Evolutionary conservation across 2,329 filamentous ascomycete genomes (phyloP), one percentile per base, ranked within the genome.

Genomic region (Hypoxylon sp.): DNA sequence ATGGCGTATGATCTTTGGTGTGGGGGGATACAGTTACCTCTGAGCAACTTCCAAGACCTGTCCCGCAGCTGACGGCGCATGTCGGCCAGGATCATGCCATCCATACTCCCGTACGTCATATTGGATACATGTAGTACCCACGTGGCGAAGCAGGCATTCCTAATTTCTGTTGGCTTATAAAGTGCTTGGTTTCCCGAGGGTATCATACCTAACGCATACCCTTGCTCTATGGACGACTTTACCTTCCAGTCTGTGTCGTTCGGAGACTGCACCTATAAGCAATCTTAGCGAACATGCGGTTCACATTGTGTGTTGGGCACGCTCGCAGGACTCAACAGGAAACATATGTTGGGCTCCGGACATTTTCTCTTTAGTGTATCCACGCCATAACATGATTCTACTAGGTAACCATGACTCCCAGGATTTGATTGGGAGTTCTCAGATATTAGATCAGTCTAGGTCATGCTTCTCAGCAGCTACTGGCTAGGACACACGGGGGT

Each of bases 111-210:
- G 37, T 53, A 56, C 55, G 48, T 56, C 55, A 59, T 55, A 31
- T 41, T 30, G 19, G 27, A 44, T 45, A 21, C 45, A 25, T 34
- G 26, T 34, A 38, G 37, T 23, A 44, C 37, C 32, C 52, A 59
- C 48, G 56, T 59, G 56, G 56, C 52, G 29, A 41, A 34, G 52
- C 51, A 55, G 45, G 49, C 38, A 55, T 49, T 20, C 49, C 20
- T 23, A 17, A 6, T 12, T 26, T 29, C 12, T 19, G 47, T 45
- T 46, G 36, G 48, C 7, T 11, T 5, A 41, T 26, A 13, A 32
- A 43, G n/a, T 27, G 41, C 30, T 37, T 50, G 23, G 25, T 43
- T 50, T 46, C 46, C 32, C 25, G n/a, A 23, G 43, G 11, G 38
- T 50, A 49, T 41, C 21, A 51, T 52, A 43, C 13, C 42, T 40